These are phyloP conservation scores for Sporothrix globosa DNA, from an alignment of 2,329 filamentous ascomycete species.

Conservation along the genomic window DNA sequence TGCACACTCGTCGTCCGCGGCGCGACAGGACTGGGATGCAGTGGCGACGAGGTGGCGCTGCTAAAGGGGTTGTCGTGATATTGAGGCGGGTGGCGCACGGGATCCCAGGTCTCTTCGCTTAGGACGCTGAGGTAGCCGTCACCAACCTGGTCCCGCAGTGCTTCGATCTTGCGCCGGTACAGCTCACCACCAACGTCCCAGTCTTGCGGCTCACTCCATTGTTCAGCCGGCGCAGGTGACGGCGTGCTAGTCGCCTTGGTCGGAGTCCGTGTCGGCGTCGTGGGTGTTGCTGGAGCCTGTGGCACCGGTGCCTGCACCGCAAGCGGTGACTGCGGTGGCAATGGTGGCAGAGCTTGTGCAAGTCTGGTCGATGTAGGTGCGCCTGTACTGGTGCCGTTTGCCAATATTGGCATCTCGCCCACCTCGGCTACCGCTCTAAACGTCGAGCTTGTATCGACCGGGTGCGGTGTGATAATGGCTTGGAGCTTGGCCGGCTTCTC, in stretches of 20 bases:
- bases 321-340: slow-evolving; percentile 2
- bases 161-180: slow-evolving; percentile 87
- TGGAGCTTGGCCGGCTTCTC: slow-evolving; percentile 16
- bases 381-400: slow-evolving; percentile 14
- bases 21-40: slow-evolving; percentile 45
- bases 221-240: neutral
- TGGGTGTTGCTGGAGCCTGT: neutral
- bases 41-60: slow-evolving; percentile 42
- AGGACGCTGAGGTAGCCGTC: slow-evolving; percentile 85
- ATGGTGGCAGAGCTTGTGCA: slow-evolving; percentile 5
- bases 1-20: slow-evolving; percentile 49
- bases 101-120: slow-evolving; percentile 72
- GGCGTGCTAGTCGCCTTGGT: slow-evolving; percentile 3
- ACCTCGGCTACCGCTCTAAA: neutral
- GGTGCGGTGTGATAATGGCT: slow-evolving; percentile 1
- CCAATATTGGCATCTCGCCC: neutral
- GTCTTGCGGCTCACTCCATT: slow-evolving; percentile 54
- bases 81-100: slow-evolving; percentile 45
- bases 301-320: neutral
- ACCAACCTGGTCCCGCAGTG: slow-evolving; percentile 80
- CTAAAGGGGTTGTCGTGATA: slow-evolving; percentile 48
- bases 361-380: slow-evolving; percentile 5
- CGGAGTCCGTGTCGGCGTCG: slow-evolving; percentile 30
- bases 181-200: slow-evolving; percentile 73
- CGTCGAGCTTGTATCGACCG: slow-evolving; percentile 2